Percentiles rank a stretch among this genome's conserved stretches.
Evolutionary conservation across 441 rosid genomes (phyloP).

Genomic region (Adansonia gregorii): DNA sequence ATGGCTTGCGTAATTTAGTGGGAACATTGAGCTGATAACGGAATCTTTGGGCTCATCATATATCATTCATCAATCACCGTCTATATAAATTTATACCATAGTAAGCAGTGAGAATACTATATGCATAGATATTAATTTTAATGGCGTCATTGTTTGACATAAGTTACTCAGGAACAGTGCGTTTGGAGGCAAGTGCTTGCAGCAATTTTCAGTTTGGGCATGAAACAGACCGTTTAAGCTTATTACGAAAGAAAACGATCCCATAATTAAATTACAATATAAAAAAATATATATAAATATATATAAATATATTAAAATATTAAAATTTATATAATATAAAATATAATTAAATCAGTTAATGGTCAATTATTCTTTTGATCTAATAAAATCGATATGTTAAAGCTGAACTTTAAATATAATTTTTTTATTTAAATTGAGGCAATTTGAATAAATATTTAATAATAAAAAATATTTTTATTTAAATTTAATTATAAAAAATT

Average conservation of each 20-base stretch:
- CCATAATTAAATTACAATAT: no score
- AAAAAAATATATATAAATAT: no score
- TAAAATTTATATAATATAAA: no score
- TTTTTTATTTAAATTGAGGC: no score
- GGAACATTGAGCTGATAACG: constrained; percentile 22
- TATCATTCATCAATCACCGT: constrained; percentile 14
- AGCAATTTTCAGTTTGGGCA: not conserved
- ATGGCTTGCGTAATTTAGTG: constrained; percentile 21
- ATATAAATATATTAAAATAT: no score
- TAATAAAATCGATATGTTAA: no score
- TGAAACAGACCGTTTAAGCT: not conserved
- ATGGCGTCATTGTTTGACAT: constrained; percentile 12
- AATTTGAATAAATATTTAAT: no score
- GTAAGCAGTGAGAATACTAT: not conserved
- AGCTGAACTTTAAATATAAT: no score
- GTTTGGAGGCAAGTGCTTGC: constrained; percentile 18
- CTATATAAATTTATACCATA: not conserved
- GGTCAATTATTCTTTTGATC: no score
- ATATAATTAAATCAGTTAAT: no score
- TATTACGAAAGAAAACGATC: not conserved
- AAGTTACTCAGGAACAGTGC: not conserved
- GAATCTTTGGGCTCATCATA: constrained; percentile 30
- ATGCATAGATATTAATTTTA: not conserved
- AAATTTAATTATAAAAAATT: no score
- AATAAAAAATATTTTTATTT: no score